These are phyloP conservation scores for Niveomyces coronatus DNA, from an alignment of 2,329 filamentous ascomycete genomes.

Conservation along the genomic window DNA sequence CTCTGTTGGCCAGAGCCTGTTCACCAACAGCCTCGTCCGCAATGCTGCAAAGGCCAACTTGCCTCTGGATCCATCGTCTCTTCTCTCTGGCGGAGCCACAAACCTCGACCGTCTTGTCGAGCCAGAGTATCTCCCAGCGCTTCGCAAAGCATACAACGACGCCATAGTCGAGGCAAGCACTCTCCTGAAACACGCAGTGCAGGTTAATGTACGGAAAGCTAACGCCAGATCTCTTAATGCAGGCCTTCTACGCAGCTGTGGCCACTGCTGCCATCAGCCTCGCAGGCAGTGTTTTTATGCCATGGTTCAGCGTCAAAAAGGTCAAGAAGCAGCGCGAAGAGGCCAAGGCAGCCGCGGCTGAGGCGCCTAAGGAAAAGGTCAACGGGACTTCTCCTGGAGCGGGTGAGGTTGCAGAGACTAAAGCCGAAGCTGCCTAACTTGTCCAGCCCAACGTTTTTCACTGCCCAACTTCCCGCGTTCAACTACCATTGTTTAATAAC, in stretches of 20 bases:
- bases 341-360: not conserved
- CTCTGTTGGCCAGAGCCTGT: not conserved
- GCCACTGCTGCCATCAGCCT: not conserved
- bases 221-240: not conserved
- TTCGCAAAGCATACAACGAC: not conserved
- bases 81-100: not conserved
- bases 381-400: not conserved
- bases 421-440: not conserved
- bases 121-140: not conserved
- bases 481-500: no score
- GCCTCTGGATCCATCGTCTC: not conserved
- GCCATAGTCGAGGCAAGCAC: not conserved
- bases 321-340: not conserved
- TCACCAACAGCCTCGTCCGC: slow-evolving; percentile 1
- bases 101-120: not conserved
- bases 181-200: not conserved
- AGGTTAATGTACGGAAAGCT: not conserved
- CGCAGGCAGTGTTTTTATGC: not conserved
- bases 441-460: not conserved
- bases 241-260: not conserved
- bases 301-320: not conserved
- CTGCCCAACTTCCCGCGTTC: not conserved
- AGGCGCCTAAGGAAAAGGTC: not conserved
- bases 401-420: not conserved
- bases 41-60: not conserved